A percentile compares a stretch with the other conserved stretches of the same genome.
These are phyloP conservation scores for Danielozyma ontarioensis DNA, from an alignment of 805 yeast species.

Conservation along the genomic window DNA sequence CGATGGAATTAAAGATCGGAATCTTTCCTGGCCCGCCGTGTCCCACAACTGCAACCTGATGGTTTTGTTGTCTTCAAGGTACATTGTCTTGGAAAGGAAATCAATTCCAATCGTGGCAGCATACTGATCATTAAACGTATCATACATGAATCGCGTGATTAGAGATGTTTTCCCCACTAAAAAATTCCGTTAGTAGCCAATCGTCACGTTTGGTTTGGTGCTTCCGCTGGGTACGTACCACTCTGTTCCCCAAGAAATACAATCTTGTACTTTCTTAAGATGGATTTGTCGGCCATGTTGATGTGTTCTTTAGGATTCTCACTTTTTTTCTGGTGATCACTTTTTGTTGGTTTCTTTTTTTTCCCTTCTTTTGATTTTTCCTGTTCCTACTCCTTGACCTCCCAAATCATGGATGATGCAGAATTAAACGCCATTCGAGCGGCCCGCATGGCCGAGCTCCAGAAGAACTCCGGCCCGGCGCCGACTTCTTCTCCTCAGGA, in stretches of 20 bases:
- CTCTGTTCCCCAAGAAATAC: slow-evolving; percentile 97
- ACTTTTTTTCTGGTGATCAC: too few relatives aligned
- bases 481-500: slow-evolving; percentile 13
- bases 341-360: too few relatives aligned
- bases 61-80: slow-evolving; percentile 86
- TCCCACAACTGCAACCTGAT: slow-evolving; percentile 96
- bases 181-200: neutral
- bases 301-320: too few relatives aligned
- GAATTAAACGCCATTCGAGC: slow-evolving; percentile 88
- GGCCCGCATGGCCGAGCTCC: slow-evolving; percentile 86
- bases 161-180: slow-evolving; percentile 90
- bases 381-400: too few relatives aligned
- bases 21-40: slow-evolving; percentile 96
- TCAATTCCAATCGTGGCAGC: slow-evolving; percentile 97
- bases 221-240: slow-evolving; percentile 34
- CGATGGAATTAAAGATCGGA: slow-evolving; percentile 89
- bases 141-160: slow-evolving; percentile 97
- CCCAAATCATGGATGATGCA: slow-evolving; percentile 74
- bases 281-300: slow-evolving; percentile 27
- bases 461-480: slow-evolving; percentile 44
- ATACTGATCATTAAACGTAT: slow-evolving; percentile 92
- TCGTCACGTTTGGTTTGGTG: neutral
- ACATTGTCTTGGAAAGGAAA: slow-evolving; percentile 73
- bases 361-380: too few relatives aligned
- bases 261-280: slow-evolving; percentile 70